Percentiles rank a stretch among this genome's conserved stretches.
Conservation (phyloP, 495 filamentous ascomycete species). For the Penicillium turbatum region DNA sequence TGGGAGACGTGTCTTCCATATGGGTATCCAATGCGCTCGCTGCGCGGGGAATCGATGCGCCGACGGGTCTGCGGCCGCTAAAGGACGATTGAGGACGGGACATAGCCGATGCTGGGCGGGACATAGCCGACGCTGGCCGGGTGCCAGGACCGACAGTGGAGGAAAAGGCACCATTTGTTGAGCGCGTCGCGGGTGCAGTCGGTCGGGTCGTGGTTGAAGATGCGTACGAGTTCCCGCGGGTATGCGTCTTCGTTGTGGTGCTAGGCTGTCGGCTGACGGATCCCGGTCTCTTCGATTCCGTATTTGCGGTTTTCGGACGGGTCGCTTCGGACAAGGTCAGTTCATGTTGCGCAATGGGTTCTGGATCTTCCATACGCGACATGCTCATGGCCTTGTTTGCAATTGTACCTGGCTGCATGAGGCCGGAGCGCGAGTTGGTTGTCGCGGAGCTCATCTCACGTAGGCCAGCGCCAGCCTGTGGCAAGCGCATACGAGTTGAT, state of each 20-base stretch:
- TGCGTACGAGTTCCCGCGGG: constrained; percentile 40
- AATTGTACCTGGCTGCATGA: constrained; percentile 47
- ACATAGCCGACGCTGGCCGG: constrained; percentile 44
- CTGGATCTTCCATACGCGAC: constrained; percentile 28
- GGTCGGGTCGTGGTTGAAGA: constrained; percentile 42
- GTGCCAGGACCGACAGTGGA: constrained; percentile 52
- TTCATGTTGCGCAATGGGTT: not conserved
- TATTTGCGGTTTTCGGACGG: constrained; percentile 51
- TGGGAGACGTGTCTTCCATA: constrained; percentile 38
- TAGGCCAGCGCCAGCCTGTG: constrained; percentile 33
- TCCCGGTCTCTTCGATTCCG: constrained; percentile 34
- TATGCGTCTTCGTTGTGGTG: constrained; percentile 36
- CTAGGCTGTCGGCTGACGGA: constrained; percentile 29
- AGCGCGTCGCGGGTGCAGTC: constrained; percentile 47
- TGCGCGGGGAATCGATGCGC: constrained; percentile 49
- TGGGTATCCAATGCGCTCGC: constrained; percentile 59
- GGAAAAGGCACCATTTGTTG: constrained; percentile 48
- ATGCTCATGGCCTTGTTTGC: constrained; percentile 32
- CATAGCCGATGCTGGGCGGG: constrained; percentile 42
- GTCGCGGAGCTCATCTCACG: constrained; percentile 60
- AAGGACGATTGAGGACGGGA: constrained; percentile 48
- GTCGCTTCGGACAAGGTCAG: constrained; percentile 54
- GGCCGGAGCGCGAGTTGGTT: constrained; percentile 60
- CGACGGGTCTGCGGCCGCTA: constrained; percentile 37
- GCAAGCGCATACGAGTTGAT: constrained; percentile 35